Percentiles rank a stretch among this genome's conserved stretches.
Evolutionary conservation across 2,329 filamentous ascomycete species (phyloP).

Genomic region (Pyrenochaeta sp.): DNA sequence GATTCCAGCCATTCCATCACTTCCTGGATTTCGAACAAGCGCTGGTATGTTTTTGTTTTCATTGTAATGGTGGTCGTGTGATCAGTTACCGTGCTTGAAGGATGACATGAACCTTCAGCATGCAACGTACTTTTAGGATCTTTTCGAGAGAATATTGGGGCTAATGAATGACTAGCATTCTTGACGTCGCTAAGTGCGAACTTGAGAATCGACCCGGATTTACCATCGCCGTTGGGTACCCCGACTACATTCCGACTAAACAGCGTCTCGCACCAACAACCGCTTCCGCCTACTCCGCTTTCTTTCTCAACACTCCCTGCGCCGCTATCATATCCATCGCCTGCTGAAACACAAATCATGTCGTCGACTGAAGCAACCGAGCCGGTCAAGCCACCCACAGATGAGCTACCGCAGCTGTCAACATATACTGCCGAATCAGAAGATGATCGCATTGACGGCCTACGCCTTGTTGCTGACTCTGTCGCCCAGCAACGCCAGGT

Average conservation of each 20-base stretch:
- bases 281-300: conserved; percentile 59
- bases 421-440: conserved; percentile 62
- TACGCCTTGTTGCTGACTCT: conserved; percentile 80
- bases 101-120: conserved; percentile 14
- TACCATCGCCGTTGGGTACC: conserved; percentile 69
- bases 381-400: conserved; percentile 25
- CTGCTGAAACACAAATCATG: conserved; percentile 48
- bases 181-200: conserved; percentile 84
- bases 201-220: conserved; percentile 69
- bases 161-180: conserved; percentile 67
- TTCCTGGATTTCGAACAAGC: conserved; percentile 50
- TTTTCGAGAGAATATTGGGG: conserved; percentile 1
- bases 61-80: conserved; percentile 32
- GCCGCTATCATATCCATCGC: conserved; percentile 44
- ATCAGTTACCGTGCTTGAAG: conserved; percentile 6
- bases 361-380: conserved; percentile 43
- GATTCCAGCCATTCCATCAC: conserved; percentile 46
- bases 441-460: conserved; percentile 70
- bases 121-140: not conserved
- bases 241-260: conserved; percentile 65
- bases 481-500: conserved; percentile 82
- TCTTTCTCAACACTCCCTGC: conserved; percentile 56
- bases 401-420: conserved; percentile 65
- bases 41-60: conserved; percentile 44
- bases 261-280: conserved; percentile 61